Conservation (phyloP, 352 stramenopile genomes). For the Saprolegnia parasitica region DNA sequence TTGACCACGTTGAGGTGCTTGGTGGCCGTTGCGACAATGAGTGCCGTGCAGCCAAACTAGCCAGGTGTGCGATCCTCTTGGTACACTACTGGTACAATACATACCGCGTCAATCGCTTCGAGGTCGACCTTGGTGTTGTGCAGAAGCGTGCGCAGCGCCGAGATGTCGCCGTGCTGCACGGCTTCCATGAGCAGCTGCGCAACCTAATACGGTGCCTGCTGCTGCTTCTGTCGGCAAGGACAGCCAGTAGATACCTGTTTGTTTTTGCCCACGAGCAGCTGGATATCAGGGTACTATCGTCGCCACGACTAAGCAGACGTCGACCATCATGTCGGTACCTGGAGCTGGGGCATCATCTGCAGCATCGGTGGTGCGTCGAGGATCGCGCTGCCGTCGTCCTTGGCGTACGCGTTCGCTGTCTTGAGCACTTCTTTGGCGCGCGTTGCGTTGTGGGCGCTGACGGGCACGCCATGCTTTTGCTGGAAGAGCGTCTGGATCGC, state of each 20-base stretch:
- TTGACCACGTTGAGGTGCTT: conserved; percentile 24
- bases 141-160: conserved; percentile 17
- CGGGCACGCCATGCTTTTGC: conserved; percentile 5
- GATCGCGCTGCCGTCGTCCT: neutral
- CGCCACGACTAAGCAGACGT: too few species aligned
- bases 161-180: conserved; percentile 22
- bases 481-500: conserved; percentile 21
- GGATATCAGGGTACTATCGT: conserved; percentile 4
- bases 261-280: conserved; percentile 17
- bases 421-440: conserved; percentile 24
- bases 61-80: neutral
- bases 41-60: conserved; percentile 14
- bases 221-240: neutral
- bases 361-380: neutral
- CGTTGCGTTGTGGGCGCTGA: conserved; percentile 24
- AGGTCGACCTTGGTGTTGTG: conserved; percentile 19
- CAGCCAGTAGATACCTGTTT: neutral
- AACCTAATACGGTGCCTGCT: neutral
- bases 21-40: conserved; percentile 17
- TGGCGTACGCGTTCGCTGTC: neutral
- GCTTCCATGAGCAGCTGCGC: conserved; percentile 16
- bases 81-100: neutral
- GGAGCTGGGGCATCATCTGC: neutral
- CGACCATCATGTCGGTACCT: neutral
- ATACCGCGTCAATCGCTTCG: conserved; percentile 17